phyloP scores from a whole-genome alignment of 2,329 filamentous ascomycete species.

The Fusarium pseudocircinatum region DNA sequence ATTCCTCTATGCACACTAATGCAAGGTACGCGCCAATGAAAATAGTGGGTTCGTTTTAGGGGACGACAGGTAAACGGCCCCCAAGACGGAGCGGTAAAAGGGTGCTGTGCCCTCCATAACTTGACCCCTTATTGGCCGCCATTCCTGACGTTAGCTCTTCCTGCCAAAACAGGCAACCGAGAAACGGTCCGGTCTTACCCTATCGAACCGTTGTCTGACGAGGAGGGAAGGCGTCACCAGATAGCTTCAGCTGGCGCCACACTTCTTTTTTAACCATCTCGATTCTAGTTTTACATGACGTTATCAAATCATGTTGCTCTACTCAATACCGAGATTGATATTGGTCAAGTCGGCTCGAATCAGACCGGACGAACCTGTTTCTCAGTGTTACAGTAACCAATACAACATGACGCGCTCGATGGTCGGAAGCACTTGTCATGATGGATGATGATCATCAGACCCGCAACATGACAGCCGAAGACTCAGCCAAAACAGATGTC shows the following conservation, averaged over 20 bases:
- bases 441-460: conserved; percentile 21
- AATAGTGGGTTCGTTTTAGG: conserved; percentile 14
- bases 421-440: background rate
- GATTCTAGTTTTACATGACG: conserved; percentile 11
- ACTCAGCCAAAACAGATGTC: conserved; percentile 4
- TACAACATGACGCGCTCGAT: background rate
- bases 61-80: conserved; percentile 31
- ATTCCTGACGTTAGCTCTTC: conserved; percentile 7
- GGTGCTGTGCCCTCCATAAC: conserved; percentile 15
- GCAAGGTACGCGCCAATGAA: conserved; percentile 42
- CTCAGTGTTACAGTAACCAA: background rate
- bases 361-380: background rate
- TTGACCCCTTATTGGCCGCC: conserved; percentile 21
- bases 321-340: background rate
- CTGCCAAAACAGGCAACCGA: conserved; percentile 32
- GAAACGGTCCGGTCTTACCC: conserved; percentile 32
- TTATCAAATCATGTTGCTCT: conserved; percentile 9
- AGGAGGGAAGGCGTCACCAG: conserved; percentile 26
- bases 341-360: background rate
- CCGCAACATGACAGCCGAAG: conserved; percentile 10
- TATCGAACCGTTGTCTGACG: conserved; percentile 24
- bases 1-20: conserved; percentile 30
- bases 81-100: conserved; percentile 32
- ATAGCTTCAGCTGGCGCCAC: conserved; percentile 18
- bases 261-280: conserved; percentile 5